A percentile compares a stretch with the other conserved stretches of the same genome.
phyloP scores from a whole-genome alignment of 2,329 filamentous ascomycete species.

The Pezicula radicicola region DNA sequence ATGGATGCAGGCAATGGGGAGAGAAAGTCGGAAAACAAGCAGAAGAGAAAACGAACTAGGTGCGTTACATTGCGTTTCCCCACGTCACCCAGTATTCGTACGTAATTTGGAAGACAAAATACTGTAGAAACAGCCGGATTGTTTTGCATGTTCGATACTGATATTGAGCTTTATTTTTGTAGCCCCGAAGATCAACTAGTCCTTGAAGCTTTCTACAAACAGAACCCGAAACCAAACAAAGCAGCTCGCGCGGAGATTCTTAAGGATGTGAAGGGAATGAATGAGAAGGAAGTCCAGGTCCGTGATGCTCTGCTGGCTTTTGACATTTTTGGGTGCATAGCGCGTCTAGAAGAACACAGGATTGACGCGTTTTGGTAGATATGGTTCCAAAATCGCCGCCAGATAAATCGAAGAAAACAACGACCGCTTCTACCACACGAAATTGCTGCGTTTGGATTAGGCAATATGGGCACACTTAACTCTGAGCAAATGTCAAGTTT shows the following conservation, averaged over 20 bases:
- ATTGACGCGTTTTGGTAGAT: constrained; percentile 54
- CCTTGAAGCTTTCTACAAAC: constrained; percentile 80
- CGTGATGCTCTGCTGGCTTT: constrained; percentile 30
- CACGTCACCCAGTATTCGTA: neutral
- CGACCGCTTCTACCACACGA: constrained; percentile 79
- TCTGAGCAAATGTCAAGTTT: constrained; percentile 21
- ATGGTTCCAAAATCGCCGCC: constrained; percentile 95
- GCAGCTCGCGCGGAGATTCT: constrained; percentile 81
- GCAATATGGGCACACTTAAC: constrained; percentile 30
- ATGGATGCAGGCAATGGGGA: constrained; percentile 21
- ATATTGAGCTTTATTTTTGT: constrained; percentile 2
- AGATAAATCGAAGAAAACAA: constrained; percentile 88
- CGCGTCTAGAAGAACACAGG: constrained; percentile 7
- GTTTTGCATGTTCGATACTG: constrained; percentile 6
- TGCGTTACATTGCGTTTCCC: constrained; percentile 35
- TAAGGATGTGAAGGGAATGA: constrained; percentile 72
- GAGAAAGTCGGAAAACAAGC: constrained; percentile 32
- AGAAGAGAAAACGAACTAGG: constrained; percentile 61
- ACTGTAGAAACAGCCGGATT: no score
- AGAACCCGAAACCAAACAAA: constrained; percentile 90
- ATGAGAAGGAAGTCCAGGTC: constrained; percentile 96
- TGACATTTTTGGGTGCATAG: constrained; percentile 1
- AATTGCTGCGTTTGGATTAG: constrained; percentile 58
- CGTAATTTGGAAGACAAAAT: neutral
- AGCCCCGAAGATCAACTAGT: constrained; percentile 87